Percentiles rank a stretch among this genome's conserved stretches.
Evolutionary conservation across 352 stramenopile genomes (phyloP).

Genomic region (Pythium folliculosum): DNA sequence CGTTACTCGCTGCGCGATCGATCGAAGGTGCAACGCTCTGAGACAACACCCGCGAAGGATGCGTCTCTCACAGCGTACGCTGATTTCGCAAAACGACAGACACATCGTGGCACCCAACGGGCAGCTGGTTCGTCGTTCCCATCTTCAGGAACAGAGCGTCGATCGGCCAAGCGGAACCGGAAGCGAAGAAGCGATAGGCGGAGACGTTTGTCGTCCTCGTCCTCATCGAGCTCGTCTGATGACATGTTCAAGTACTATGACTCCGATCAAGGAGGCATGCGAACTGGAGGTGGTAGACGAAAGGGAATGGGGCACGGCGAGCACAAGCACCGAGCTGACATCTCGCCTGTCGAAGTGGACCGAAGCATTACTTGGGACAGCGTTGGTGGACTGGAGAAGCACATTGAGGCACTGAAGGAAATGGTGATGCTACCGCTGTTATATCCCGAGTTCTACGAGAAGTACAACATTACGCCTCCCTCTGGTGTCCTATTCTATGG

Average conservation of each 20-base stretch:
- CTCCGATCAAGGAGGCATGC: conserved; percentile 70
- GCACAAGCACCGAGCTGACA: conserved; percentile 57
- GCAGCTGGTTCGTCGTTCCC: conserved; percentile 7
- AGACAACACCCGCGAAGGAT: conserved; percentile 35
- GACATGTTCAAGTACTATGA: conserved; percentile 65
- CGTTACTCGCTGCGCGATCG: conserved; percentile 78
- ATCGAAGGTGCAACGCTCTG: conserved; percentile 55
- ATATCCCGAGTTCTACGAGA: conserved; percentile 92
- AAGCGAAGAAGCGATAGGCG: conserved; percentile 23
- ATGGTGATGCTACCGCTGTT: conserved; percentile 93
- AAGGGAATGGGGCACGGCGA: conserved; percentile 33
- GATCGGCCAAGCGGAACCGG: conserved; percentile 27
- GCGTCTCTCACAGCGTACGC: conserved; percentile 46
- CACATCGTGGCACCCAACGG: conserved; percentile 31
- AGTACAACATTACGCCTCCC: conserved; percentile 84
- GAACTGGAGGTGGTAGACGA: conserved; percentile 42
- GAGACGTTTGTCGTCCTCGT: conserved; percentile 50
- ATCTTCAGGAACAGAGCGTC: conserved; percentile 29
- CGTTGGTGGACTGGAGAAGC: conserved; percentile 78
- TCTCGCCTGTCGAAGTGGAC: conserved; percentile 83
- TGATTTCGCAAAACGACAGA: conserved; percentile 70
- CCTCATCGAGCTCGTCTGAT: conserved; percentile 33
- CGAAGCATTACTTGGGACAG: conserved; percentile 83
- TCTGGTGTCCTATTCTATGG: conserved; percentile 90
- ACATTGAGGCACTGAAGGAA: conserved; percentile 92